Base-by-base conservation (phyloP, 139 green algal genomes). In the Micractinium sp. region DNA sequence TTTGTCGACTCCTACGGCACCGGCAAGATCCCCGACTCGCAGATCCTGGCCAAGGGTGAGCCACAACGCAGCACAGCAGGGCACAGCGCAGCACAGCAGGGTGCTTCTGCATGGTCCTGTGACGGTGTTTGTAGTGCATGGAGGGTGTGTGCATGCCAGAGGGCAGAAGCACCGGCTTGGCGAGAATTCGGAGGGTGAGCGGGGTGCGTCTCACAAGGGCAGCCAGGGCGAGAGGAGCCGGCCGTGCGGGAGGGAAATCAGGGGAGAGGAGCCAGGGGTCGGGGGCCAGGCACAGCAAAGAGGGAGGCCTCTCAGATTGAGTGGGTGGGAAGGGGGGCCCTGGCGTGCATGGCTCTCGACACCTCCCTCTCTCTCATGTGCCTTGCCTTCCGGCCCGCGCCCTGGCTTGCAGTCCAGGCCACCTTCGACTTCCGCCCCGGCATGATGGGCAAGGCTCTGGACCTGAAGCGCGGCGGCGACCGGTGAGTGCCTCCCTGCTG, bases 1-100 rank as follows among this genome's bases (percentile, higher is more conserved):
- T 97, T 98, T 86, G 96, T 99, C 25, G 98, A 99, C 94, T 98
- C 95, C 9, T 99, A 99, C 92, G 96, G 96, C 90, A 99, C 98
- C n/a, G 98, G 96, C 90, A 98, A 79, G 36, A 95, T 96, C 82
- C 84, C 95, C 27, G 98, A 99, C 93, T 89, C 90, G 29, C 94
- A 98, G 81, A 99, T 99, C 91, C 93, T 99, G 85, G 95, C 90
- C 33, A 88, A 88, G 71, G 92, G 77, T 82, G 77, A 12, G 77
- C 47, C 9, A n/a, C n/a, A n/a, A n/a, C n/a, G n/a, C n/a, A n/a
- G n/a, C n/a, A n/a, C n/a, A n/a, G n/a, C n/a, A n/a, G n/a, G n/a
- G n/a, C n/a, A n/a, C n/a, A n/a, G n/a, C n/a, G n/a, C n/a, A n/a
- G n/a, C n/a, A n/a, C n/a, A n/a, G n/a, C n/a, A n/a, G n/a, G n/a